A percentile compares a stretch with the other conserved stretches of the same genome.
Conservation (phyloP, 768 basidiomycete species). For the Cystobasidium onofrii region DNA sequence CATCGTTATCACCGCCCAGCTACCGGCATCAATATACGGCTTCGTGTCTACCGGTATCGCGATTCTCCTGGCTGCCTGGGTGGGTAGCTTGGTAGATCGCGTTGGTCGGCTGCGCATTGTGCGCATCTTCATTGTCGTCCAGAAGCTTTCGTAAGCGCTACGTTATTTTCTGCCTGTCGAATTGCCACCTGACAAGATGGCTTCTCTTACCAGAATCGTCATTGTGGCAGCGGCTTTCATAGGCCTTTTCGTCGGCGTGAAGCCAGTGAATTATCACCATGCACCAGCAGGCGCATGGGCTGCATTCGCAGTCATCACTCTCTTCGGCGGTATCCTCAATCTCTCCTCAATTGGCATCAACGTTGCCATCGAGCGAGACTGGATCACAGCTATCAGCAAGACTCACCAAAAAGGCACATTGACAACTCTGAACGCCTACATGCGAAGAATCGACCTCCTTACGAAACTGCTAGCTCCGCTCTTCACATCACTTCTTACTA, state of each 20-base stretch:
- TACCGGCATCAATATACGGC: slow-evolving; percentile 53
- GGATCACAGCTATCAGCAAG: slow-evolving; percentile 49
- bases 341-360: slow-evolving; percentile 49
- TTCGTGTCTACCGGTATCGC: slow-evolving; percentile 49
- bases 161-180: no score
- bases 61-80: slow-evolving; percentile 49
- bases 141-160: slow-evolving; percentile 46
- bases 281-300: slow-evolving; percentile 37
- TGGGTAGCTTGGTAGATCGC: slow-evolving; percentile 50
- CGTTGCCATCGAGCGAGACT: slow-evolving; percentile 53
- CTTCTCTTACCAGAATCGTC: slow-evolving; percentile 40
- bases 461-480: slow-evolving; percentile 53
- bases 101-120: slow-evolving; percentile 47
- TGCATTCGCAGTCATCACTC: slow-evolving; percentile 46
- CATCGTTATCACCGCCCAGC: not conserved
- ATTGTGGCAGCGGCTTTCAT: slow-evolving; percentile 47
- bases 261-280: not conserved
- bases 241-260: slow-evolving; percentile 41
- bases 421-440: slow-evolving; percentile 49
- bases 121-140: slow-evolving; percentile 47
- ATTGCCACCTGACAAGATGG: no score
- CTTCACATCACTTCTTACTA: slow-evolving; percentile 52
- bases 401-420: slow-evolving; percentile 38
- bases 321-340: slow-evolving; percentile 47
- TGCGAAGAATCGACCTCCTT: slow-evolving; percentile 48